Base-by-base conservation (phyloP, 2,329 filamentous ascomycete species). In the Immersiporthe knoxdaviesiana region DNA sequence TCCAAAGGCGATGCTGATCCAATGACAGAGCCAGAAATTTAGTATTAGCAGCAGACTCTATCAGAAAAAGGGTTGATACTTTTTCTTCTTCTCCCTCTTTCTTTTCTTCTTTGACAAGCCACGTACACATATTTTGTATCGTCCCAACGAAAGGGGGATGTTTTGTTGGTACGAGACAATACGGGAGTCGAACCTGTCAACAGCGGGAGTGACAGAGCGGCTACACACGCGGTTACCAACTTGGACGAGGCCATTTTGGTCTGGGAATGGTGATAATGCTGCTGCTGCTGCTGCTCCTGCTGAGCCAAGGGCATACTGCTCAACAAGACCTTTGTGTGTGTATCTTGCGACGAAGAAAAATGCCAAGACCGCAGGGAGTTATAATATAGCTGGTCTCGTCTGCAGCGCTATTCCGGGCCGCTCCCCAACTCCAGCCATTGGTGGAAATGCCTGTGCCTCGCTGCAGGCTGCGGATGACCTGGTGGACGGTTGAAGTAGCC, bases 1-100 rank as follows among this genome's bases (percentile, higher is more conserved):
- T 2, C 84, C 83, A 65, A 85, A 85, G 3, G 83, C 82, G 44
- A 85, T 75, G 1, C 80, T 81, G n/a, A 50, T 24, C 32, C 21
- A 16, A 5, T 52, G 7, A 14, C 16, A 14, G n/a, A n/a, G 1
- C 8, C 14, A 30, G n/a, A 18, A 8, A 12, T 6, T 21, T 18
- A 18, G 8, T 24, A 32, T 11, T 12, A 37, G 50, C 24, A 47
- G 44, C 44, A 47, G 24, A 41, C 24, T 18, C 30, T n/a, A n/a
- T 27, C 64, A n/a, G 69, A 18, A 5, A 41, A 59, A 37, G 14
- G 6, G 6, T 47, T 50, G 47, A n/a, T n/a, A n/a, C n/a, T n/a
- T 16, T 3, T 30, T 16, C 11, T 27, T 44, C 30, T 44, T 35
- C 37, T 12, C 11, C 37, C 6, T 39, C 37, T 39, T 10, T 39